These are phyloP conservation scores for Centaurea solstitialis DNA, from an alignment of 129 eudicot genomes.

Conservation along the genomic window DNA sequence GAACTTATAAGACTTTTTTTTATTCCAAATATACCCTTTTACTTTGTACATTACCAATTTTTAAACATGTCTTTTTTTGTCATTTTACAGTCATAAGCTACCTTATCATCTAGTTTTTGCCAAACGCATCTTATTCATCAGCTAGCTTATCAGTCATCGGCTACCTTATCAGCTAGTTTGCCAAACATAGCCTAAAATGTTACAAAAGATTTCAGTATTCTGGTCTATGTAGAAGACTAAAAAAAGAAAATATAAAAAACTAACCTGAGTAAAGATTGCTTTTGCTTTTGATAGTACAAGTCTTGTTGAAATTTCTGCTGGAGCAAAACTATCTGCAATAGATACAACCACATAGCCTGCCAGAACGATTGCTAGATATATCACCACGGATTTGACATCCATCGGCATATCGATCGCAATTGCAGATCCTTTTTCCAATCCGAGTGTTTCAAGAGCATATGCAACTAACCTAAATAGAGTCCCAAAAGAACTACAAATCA, in stretches of 20 bases:
- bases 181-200: too few relatives aligned
- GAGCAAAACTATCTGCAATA: conserved; percentile 94
- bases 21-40: too few relatives aligned
- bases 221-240: background rate
- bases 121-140: too few relatives aligned
- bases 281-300: conserved; percentile 68
- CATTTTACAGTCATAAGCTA: too few relatives aligned
- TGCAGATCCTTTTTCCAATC: conserved; percentile 74
- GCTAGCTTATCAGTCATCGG: too few relatives aligned
- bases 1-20: too few relatives aligned
- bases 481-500: conserved; percentile 19
- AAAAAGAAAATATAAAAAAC: conserved; percentile 2
- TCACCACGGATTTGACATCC: conserved; percentile 84
- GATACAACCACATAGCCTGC: conserved; percentile 90
- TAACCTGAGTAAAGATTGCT: conserved; percentile 94
- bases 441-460: conserved; percentile 68
- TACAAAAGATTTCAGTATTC: background rate
- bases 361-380: conserved; percentile 88
- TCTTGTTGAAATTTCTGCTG: conserved; percentile 81
- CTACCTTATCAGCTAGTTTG: too few relatives aligned
- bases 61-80: too few relatives aligned
- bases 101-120: too few relatives aligned
- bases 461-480: conserved; percentile 64
- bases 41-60: too few relatives aligned
- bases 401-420: conserved; percentile 98